Base-by-base conservation (phyloP, 306 rosid genomes). In the Dalbergia oliveri region DNA sequence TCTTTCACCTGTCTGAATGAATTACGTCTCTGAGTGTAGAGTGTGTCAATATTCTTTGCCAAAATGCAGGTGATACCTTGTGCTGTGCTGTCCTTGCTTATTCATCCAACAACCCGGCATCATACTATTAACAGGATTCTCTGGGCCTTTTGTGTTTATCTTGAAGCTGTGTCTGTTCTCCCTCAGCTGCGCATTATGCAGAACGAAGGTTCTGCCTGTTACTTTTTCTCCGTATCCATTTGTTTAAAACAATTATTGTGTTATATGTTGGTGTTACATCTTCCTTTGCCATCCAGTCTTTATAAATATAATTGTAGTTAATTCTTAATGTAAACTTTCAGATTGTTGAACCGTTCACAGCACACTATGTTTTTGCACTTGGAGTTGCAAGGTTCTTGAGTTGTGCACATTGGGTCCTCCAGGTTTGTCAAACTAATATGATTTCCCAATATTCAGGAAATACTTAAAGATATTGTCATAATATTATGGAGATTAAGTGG, bases 141-240 rank as follows among this genome's bases (percentile, higher is more conserved):
- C 57, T 90, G 97, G 97, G 91, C 93, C 23, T 90, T 92, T 75
- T 92, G 94, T 85, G 97, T 92, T 81, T 92, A 90, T 84, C 94
- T 92, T 73, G 97, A 92, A 89, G 94, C 97, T 62, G 89, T 90
- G 14, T 92, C 94, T 15, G 94, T 92, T 18, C 88, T 92, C 31
- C 97, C 97, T 69, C 93, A 90, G 81, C 81, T 92, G 50, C 88
- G 91, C 15, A 89, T 90, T 86, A 92, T 92, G 94, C 93, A 92
- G 83, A 92, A 90, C 66, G 79, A 88, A 92, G 93, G 97, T 90
- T 47, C 9, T 13, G 15, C 66, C 11, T 8, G 8, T 76, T 60
- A 68, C 70, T 49, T 66, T 58, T 59, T 70, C 39, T 14, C 59
- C 79, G 37, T 54, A 12, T 61, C 72, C 11, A 73, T 35, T 45